Percentiles rank a stretch among this genome's conserved stretches.
These are phyloP conservation scores for Dichotomocladium elegans DNA, from an alignment of 371 early-diverging fungal genomes.

Conservation along the genomic window DNA sequence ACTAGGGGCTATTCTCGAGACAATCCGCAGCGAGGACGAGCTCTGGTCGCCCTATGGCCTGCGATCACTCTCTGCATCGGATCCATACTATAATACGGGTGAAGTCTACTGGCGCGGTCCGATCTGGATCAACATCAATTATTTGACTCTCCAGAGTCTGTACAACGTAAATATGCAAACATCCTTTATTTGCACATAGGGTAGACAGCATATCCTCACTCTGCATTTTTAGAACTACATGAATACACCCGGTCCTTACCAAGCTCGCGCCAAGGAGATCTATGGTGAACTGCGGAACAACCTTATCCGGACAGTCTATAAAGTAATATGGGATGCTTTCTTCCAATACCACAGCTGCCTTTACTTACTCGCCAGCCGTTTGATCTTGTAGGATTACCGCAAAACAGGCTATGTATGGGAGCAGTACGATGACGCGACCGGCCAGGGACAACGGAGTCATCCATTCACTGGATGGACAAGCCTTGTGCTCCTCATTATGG, in stretches of 20 bases:
- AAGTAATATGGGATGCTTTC: too few relatives aligned
- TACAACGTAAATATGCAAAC: constrained; percentile 45
- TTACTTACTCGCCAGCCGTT: too few relatives aligned
- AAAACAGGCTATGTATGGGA: constrained; percentile 91
- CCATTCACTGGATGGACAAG: constrained; percentile 97
- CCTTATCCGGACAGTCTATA: constrained; percentile 72
- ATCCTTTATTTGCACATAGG: too few relatives aligned
- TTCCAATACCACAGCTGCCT: too few relatives aligned
- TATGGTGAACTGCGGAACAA: constrained; percentile 76
- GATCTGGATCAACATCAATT: constrained; percentile 94
- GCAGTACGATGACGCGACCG: constrained; percentile 80
- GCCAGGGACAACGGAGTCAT: constrained; percentile 82
- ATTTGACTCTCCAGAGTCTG: constrained; percentile 74
- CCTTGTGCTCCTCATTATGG: constrained; percentile 80
- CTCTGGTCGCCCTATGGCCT: constrained; percentile 86
- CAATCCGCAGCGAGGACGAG: constrained; percentile 68
- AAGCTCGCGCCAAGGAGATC: constrained; percentile 62
- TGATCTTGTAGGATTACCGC: constrained; percentile 56
- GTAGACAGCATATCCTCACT: too few relatives aligned
- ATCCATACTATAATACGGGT: constrained; percentile 70
- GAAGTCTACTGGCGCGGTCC: constrained; percentile 97
- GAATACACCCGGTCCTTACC: constrained; percentile 62
- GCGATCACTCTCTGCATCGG: constrained; percentile 74
- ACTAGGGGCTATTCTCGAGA: constrained; percentile 66
- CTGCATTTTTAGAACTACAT: constrained; percentile 58